phyloP scores from a whole-genome alignment of 768 basidiomycete species.

The Serendipita sp. region DNA sequence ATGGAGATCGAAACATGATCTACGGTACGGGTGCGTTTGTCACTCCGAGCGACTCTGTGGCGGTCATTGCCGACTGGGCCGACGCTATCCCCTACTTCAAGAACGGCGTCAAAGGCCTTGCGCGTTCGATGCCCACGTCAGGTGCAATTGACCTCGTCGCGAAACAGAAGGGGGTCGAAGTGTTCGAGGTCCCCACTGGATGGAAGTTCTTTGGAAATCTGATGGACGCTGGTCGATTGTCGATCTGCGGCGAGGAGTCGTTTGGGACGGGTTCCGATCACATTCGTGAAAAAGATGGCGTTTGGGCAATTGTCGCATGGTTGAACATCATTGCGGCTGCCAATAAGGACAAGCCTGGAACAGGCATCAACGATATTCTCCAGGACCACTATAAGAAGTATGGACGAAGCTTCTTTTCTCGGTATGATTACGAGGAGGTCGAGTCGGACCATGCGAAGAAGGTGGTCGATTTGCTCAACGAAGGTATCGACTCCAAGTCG shows the following conservation, averaged over 20 bases:
- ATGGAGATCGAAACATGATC: conserved; percentile 99
- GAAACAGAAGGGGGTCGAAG: conserved; percentile 80
- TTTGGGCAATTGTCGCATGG: conserved; percentile 98
- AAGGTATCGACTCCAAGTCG: conserved; percentile 46
- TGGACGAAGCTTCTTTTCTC: conserved; percentile 95
- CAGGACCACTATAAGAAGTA: conserved; percentile 79
- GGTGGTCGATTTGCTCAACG: conserved; percentile 65
- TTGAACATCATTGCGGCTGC: conserved; percentile 85
- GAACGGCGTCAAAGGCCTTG: conserved; percentile 86
- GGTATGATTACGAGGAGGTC: conserved; percentile 98
- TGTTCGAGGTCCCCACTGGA: conserved; percentile 94
- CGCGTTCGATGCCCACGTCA: conserved; percentile 93
- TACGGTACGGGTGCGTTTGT: conserved; percentile 98
- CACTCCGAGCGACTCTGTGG: conserved; percentile 93
- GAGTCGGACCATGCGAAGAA: conserved; percentile 78
- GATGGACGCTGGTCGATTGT: conserved; percentile 96
- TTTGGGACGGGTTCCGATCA: conserved; percentile 99
- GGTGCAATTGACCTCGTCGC: conserved; percentile 95
- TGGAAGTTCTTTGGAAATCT: conserved; percentile 99
- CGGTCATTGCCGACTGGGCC: conserved; percentile 95
- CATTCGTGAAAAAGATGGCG: conserved; percentile 97
- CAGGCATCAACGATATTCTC: conserved; percentile 85
- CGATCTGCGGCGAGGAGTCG: conserved; percentile 97
- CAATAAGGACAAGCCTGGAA: conserved; percentile 63
- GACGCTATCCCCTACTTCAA: conserved; percentile 86